Evolutionary conservation across 179 eudicot species (phyloP), one percentile per base, ranked within the genome.

Genomic region (Sideroxylon spinosum): DNA sequence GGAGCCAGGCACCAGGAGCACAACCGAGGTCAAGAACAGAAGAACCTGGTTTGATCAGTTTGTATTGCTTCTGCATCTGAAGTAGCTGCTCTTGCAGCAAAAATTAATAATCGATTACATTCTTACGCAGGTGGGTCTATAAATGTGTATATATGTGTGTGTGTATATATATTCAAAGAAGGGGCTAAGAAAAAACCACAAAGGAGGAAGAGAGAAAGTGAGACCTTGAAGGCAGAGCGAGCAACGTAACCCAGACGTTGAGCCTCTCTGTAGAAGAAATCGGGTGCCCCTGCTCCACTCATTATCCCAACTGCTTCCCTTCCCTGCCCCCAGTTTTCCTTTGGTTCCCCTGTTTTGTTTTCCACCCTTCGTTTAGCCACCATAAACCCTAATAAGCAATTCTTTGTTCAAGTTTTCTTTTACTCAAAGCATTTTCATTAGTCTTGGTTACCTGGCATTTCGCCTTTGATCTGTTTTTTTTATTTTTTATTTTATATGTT

Each of bases 1-100:
- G 98, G 85, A 95, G 97, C 98, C 98, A 95, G 64, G 98, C 98
- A 77, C 98, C 98, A 79, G 98, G 98, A 68, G 98, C 97, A 82
- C 98, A 95, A 68, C 98, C 98, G 73, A 95, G 95, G 83, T 95
- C 97, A 61, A 95, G 98, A 80, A 95, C 93, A 32, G 97, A 87
- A 26, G 97, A 91, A 10, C 97, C 97, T 5, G 89, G 90, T 61
- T 84, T 93, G 46, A 95, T 95, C 64, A 95, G 71, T 76, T 89
- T 89, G 91, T 88, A 91, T 66, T 93, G 92, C 83, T 90, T 90
- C 84, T 95, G 98, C 79, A 93, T 84, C 83, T 95, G 97, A 75
- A 91, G 86, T 67, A 95, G 83, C 98, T 95, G 91, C 75, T 63
- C 19, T 70, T 76, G 59, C 68, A 75, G 71, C 70, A 50, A 20